Base-by-base conservation (phyloP, 768 basidiomycete species). In the Panaeolus papilionaceus region DNA sequence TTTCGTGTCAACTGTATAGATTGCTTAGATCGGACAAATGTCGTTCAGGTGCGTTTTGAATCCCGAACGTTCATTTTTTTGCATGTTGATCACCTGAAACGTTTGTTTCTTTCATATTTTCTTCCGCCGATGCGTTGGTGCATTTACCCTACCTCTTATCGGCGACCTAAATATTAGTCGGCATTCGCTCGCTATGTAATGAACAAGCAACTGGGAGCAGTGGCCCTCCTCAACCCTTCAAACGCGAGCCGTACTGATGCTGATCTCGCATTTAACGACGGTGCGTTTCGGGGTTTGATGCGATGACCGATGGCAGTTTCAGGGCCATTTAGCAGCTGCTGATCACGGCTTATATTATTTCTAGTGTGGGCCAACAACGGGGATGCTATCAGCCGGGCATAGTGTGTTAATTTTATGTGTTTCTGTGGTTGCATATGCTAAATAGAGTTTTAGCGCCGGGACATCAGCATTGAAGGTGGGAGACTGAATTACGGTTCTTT, bases 301-400 rank as follows among this genome's bases (percentile, higher is more conserved):
- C 9, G 54, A 58, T 58, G 54, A 11, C 54, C 9, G 54, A 58
- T 58, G 54, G 11, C 54, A 33, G 14, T 58, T 16, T 26, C 28
- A 8, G 28, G 6, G 2, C 54, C 14, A 23, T 26, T 2, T 37
- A 20, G 23, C 47, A 23, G 40, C 3, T 61, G 5, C 14, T 10
- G 42, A 20, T 23, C 62, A 14, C n/a, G 7, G 37, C 20, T 14
- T 62, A 26, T 51, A 61, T 61, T 20, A 64, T 67, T 44, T 54
- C 26, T 68, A 93, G 93, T 95, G 18, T 99, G 98, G 98, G 98
- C 98, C 2, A 98, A 99, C 75, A 99, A 99, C 71, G 98, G 98
- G 0, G 98, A 99, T 75, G 92, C 94, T 5, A 93, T 98, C 67
- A 96, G 93, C 76, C 86, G 92, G 65, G 91, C 92, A 65, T 95